Conservation (phyloP, 1,139 yeast species). For the Lodderomyces pseudojiufengensis region DNA sequence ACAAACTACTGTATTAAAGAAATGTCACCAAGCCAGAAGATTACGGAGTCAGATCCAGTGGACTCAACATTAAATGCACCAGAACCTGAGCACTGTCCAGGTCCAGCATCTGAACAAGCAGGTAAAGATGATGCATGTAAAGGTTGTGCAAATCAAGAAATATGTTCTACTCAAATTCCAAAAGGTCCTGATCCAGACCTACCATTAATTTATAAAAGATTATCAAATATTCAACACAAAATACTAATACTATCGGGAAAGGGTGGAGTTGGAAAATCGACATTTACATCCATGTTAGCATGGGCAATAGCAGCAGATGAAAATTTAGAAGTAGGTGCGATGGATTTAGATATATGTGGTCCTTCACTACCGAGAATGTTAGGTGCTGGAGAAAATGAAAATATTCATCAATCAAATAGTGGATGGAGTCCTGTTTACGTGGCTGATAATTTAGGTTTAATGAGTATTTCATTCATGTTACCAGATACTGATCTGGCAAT, state of each 20-base stretch:
- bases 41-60: slow-evolving; percentile 8
- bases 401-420: slow-evolving; percentile 80
- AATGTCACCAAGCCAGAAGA: slow-evolving; percentile 24
- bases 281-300: slow-evolving; percentile 89
- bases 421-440: slow-evolving; percentile 98
- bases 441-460: slow-evolving; percentile 89
- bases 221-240: slow-evolving; percentile 73
- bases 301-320: slow-evolving; percentile 96
- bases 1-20: no score
- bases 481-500: slow-evolving; percentile 93
- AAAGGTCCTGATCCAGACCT: slow-evolving; percentile 96
- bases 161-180: slow-evolving; percentile 78
- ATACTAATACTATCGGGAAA: slow-evolving; percentile 87
- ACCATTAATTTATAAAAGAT: slow-evolving; percentile 66
- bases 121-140: slow-evolving; percentile 92
- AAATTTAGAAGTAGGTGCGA: slow-evolving; percentile 84
- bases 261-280: slow-evolving; percentile 98
- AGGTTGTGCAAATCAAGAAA: slow-evolving; percentile 91
- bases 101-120: slow-evolving; percentile 90
- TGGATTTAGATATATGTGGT: slow-evolving; percentile 97
- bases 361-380: slow-evolving; percentile 95
- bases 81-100: slow-evolving; percentile 97
- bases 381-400: slow-evolving; percentile 78
- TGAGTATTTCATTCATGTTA: slow-evolving; percentile 94
- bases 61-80: slow-evolving; percentile 42